Evolutionary conservation across 2,329 filamentous ascomycete genomes (phyloP).

Genomic region (Alternaria triticina): DNA sequence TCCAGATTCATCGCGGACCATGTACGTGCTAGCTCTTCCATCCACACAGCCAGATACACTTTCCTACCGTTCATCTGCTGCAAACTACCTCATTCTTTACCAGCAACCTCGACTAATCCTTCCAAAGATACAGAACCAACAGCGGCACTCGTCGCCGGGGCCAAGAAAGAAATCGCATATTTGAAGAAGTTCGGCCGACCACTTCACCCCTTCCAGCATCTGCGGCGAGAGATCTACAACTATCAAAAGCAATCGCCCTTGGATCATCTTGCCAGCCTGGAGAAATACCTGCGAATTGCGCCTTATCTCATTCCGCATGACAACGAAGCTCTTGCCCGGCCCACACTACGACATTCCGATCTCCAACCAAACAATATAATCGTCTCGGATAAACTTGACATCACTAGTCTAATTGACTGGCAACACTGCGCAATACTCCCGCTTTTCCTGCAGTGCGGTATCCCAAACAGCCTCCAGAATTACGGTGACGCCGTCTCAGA

Average conservation of each 20-base stretch:
- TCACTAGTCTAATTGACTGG: constrained; percentile 50
- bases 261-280: constrained; percentile 35
- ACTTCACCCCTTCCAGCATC: constrained; percentile 40
- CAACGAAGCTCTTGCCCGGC: constrained; percentile 17
- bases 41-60: background rate
- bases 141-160: constrained; percentile 35
- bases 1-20: constrained; percentile 39
- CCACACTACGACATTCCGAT: constrained; percentile 46
- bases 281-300: constrained; percentile 36
- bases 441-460: constrained; percentile 46
- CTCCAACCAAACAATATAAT: constrained; percentile 45
- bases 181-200: constrained; percentile 35
- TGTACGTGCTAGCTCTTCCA: constrained; percentile 30
- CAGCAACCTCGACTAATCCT: constrained; percentile 10
- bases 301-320: constrained; percentile 28
- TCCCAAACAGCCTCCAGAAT: constrained; percentile 51
- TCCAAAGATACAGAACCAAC: constrained; percentile 30
- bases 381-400: constrained; percentile 37
- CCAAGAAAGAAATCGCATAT: constrained; percentile 42
- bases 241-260: constrained; percentile 36
- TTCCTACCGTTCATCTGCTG: background rate
- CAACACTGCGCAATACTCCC: constrained; percentile 39
- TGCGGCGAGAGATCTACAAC: constrained; percentile 40
- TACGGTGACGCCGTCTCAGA: constrained; percentile 44
- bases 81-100: background rate